Base-by-base conservation (phyloP, 345 rosid species). In the Citrus sp. region DNA sequence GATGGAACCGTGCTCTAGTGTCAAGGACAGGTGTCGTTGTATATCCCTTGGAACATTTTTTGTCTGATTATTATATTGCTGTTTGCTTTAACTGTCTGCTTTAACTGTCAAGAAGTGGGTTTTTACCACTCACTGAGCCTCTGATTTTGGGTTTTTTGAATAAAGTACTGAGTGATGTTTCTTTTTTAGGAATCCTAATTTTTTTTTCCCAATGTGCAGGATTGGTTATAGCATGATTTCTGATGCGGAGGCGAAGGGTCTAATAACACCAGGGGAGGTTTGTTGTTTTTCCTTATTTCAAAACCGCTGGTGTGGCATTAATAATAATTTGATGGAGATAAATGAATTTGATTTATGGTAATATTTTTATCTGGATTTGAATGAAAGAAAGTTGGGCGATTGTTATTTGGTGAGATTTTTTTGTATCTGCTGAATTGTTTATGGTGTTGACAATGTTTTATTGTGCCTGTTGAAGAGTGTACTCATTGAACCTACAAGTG, bases 401-500 rank as follows among this genome's bases (percentile, higher is more conserved):
- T 60, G 38, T 27, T 66, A 0, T 13, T 18, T 30, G 24, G 24
- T 72, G 61, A 34, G 16, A 30, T 2, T 72, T 27, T 74, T 72
- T 27, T 74, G 55, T 9, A 32, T 12, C 62, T 81, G 70, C 34
- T 79, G 70, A 71, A 72, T 77, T 32, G 42, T 3, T 35, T 21
- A 70, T 67, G 40, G 54, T 65, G 24, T 67, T 74, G 69, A 82
- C 63, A 70, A 14, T 64, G 2, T 35, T 79, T 24, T 72, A 60
- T 76, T 80, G 35, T 74, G 49, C 51, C 51, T 49, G 81, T 49
- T 82, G 83, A 77, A 92, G 98, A 93, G 97, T 81, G 91, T 92
- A 60, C 75, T 95, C 68, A 88, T 95, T 85, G 98, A 95, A 85
- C 98, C 97, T 14, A 95, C 98, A n/a, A 94, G 98, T 82, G 98